Base-by-base conservation (phyloP, 495 filamentous ascomycete species). In the Achaetomiella virescens region DNA sequence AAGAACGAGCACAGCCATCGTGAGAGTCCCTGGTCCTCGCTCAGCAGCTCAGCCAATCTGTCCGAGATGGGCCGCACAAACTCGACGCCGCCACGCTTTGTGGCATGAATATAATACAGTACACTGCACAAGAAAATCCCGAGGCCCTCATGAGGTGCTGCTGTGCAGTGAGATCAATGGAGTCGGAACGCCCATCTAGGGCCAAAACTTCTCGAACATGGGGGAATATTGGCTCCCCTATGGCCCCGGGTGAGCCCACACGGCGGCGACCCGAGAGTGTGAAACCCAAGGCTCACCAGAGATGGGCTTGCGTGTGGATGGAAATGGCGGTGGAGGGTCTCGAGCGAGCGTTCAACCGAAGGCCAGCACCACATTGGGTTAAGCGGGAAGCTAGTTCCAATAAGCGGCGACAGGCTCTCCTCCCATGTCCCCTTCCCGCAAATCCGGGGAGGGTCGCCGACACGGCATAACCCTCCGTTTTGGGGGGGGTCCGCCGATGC, bases 391-490 rank as follows among this genome's bases (percentile, higher is more conserved):
- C 52, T 47, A 29, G 33, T 48, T 21, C n/a, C 44, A 57, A 51
- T 25, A 51, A 60, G 48, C 46, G n/a, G 43, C 44, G 49, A 38
- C 42, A 36, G 20, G 46, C 45, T 24, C 48, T 48, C 18, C 22
- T 46, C 11, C 21, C 31, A 18, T 12, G n/a, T 17, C 29, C 36
- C 36, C 40, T 43, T 61, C 46, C 52, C 52, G 45, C 55, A 62
- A 61, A 61, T 60, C 62, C 52, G 62, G 59, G 65, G 64, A 55
- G 20, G 61, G 55, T 17, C 58, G 46, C 45, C 20, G 58, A 46
- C 33, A 31, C 61, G 61, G 61, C 55, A 50, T 55, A 14, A 54
- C 42, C 58, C 47, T 57, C 61, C 55, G 35, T 33, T 66, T 65
- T 64, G 48, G 51, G 61, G 48, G 38, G 47, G 46, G 40, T 49